Percentiles rank a stretch among this genome's conserved stretches.
These are phyloP conservation scores for Talaromyces borbonicus DNA, from an alignment of 495 filamentous ascomycete species.

Conservation along the genomic window DNA sequence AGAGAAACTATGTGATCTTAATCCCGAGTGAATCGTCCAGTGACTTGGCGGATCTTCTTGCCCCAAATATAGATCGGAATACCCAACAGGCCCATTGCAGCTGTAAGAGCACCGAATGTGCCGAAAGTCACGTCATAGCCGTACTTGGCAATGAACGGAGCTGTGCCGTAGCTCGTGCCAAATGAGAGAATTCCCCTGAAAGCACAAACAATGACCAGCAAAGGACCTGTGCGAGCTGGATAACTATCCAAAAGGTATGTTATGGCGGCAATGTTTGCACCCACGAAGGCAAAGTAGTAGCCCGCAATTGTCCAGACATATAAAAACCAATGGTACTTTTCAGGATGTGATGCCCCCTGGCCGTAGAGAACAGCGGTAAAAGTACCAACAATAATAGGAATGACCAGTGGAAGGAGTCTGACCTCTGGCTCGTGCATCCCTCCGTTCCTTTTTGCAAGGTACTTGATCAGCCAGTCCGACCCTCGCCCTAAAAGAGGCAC, in stretches of 20 bases:
- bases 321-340: slow-evolving; percentile 25
- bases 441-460: slow-evolving; percentile 15
- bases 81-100: slow-evolving; percentile 14
- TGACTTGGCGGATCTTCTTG: slow-evolving; percentile 20
- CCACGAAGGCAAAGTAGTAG: slow-evolving; percentile 30
- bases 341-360: slow-evolving; percentile 18
- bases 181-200: slow-evolving; percentile 30
- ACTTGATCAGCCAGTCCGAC: slow-evolving; percentile 19
- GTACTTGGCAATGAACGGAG: slow-evolving; percentile 14
- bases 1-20: no score
- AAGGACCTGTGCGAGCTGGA: slow-evolving; percentile 22
- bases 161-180: slow-evolving; percentile 21
- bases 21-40: slow-evolving; percentile 12
- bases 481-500: slow-evolving; percentile 26
- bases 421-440: slow-evolving; percentile 27
- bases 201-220: slow-evolving; percentile 31
- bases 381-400: slow-evolving; percentile 23
- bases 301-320: slow-evolving; percentile 23
- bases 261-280: slow-evolving; percentile 28
- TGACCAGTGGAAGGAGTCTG: slow-evolving; percentile 19
- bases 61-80: slow-evolving; percentile 22
- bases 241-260: slow-evolving; percentile 31
- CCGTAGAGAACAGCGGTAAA: slow-evolving; percentile 25
- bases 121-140: slow-evolving; percentile 24
- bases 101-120: slow-evolving; percentile 19